Evolutionary conservation across 768 basidiomycete genomes (phyloP).

Genomic region (Suillus spraguei): DNA sequence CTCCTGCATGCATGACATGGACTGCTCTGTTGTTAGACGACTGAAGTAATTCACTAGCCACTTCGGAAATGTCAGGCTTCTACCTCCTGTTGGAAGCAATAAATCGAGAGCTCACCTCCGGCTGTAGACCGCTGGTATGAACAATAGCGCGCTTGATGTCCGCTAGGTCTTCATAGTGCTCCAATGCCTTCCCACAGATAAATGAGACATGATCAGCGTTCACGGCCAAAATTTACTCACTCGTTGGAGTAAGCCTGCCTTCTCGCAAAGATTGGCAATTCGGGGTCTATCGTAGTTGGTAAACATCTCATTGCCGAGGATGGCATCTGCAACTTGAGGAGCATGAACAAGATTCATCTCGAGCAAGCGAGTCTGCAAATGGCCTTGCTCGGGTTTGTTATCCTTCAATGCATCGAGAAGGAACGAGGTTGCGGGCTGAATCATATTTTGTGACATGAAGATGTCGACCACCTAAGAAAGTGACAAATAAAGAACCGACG

Average conservation of each 20-base stretch:
- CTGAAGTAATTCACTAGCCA: conserved; percentile 99
- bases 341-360: conserved; percentile 99
- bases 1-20: conserved; percentile 94
- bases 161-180: conserved; percentile 97
- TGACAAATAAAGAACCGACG: conserved; percentile 8
- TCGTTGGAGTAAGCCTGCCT: conserved; percentile 93
- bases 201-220: conserved; percentile 12
- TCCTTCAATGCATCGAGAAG: conserved; percentile 97
- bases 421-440: conserved; percentile 98
- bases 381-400: conserved; percentile 96
- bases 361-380: conserved; percentile 91
- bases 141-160: conserved; percentile 99
- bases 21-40: conserved; percentile 94
- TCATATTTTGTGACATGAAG: conserved; percentile 99
- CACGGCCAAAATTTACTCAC: conserved; percentile 44
- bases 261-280: conserved; percentile 98
- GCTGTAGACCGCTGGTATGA: conserved; percentile 80
- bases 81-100: conserved; percentile 9
- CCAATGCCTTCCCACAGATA: conserved; percentile 72
- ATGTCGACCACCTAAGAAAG: conserved; percentile 84
- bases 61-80: conserved; percentile 37
- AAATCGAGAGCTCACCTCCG: conserved; percentile 60
- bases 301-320: conserved; percentile 99
- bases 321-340: conserved; percentile 98
- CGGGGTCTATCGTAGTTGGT: conserved; percentile 94